Base-by-base conservation (phyloP, 108 stramenopile genomes). In the Cyclotella atomus region DNA sequence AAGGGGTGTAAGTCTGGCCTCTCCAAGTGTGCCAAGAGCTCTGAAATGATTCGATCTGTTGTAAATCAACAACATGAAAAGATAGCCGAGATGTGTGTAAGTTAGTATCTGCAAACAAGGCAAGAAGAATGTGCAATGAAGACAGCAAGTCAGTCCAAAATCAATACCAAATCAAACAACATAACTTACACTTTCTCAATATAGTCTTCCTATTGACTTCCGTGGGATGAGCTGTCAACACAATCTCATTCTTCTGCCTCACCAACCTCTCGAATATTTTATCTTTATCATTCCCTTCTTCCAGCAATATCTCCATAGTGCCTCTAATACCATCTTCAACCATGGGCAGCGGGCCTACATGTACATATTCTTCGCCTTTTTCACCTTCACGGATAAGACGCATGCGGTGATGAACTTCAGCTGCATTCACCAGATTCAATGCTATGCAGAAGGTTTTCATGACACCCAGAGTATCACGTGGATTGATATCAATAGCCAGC, bases 151-250 rank as follows among this genome's bases (percentile, higher is more conserved):
- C n/a, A n/a, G n/a, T n/a, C n/a, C n/a, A n/a, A n/a, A n/a, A n/a
- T n/a, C n/a, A n/a, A n/a, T n/a, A n/a, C n/a, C n/a, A n/a, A n/a
- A n/a, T n/a, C n/a, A n/a, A n/a, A n/a, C n/a, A n/a, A n/a, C n/a
- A n/a, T n/a, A n/a, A 67, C 76, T 77, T 72, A 77, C 75, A 85
- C 29, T 85, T 85, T 29, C 63, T 55, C 41, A 93, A 65, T 53
- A 89, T 35, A 0, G 94, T 95, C 65, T 89, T 85, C 34, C 92
- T 70, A 73, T 93, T 92, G 34, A 92, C 89, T 84, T 98, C 96
- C 15, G 98, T 98, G 7, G 98, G 98, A 78, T 98, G 98, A 17
- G 98, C 98, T 46, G 98, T 98, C 63, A 98, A 81, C 16, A 98
- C 96, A 61, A 98, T 87, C 87, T 98, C 97, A 27, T 95, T 91